These are phyloP conservation scores for Krasilnikovozyma curviuscula DNA, from an alignment of 768 basidiomycete genomes.

Conservation along the genomic window DNA sequence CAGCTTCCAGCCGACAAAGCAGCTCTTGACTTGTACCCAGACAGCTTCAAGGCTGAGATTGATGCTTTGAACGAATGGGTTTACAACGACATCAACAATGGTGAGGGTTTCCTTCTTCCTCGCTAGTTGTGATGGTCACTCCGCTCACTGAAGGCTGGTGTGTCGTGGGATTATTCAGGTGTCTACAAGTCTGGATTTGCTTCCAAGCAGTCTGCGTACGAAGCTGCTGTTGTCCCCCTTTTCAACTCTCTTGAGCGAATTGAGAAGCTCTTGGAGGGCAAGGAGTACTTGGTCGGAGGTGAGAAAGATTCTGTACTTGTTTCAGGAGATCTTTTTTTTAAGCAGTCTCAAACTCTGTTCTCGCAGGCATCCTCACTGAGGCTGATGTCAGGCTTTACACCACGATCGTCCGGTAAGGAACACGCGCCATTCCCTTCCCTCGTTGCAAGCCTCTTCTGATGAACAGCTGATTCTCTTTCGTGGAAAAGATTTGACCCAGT, in stretches of 20 bases:
- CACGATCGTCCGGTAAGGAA: constrained; percentile 76
- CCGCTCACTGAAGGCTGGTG: background rate
- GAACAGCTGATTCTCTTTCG: background rate
- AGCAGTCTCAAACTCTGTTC: background rate
- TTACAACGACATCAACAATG: constrained; percentile 49
- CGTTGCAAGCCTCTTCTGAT: background rate
- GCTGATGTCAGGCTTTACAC: constrained; percentile 56
- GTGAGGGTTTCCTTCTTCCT: constrained; percentile 13
- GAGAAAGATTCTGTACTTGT: background rate
- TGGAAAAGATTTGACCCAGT: constrained; percentile 77
- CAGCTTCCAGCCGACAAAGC: constrained; percentile 47
- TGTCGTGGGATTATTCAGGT: constrained; percentile 29
- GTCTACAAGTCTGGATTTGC: constrained; percentile 87
- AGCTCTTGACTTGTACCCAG: constrained; percentile 53
- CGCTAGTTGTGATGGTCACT: background rate
- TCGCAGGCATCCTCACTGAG: constrained; percentile 38
- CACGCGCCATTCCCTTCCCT: too few relatives aligned
- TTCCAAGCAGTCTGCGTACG: constrained; percentile 57
- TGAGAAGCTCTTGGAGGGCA: constrained; percentile 55
- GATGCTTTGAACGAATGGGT: constrained; percentile 65
- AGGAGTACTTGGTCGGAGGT: constrained; percentile 68
- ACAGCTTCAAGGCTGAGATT: constrained; percentile 49
- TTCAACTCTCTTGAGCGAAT: constrained; percentile 62
- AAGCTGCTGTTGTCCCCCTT: constrained; percentile 48
- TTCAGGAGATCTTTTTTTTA: background rate